These are phyloP conservation scores for Danielia reshetovae DNA, from an alignment of 805 yeast genomes.

Conservation along the genomic window DNA sequence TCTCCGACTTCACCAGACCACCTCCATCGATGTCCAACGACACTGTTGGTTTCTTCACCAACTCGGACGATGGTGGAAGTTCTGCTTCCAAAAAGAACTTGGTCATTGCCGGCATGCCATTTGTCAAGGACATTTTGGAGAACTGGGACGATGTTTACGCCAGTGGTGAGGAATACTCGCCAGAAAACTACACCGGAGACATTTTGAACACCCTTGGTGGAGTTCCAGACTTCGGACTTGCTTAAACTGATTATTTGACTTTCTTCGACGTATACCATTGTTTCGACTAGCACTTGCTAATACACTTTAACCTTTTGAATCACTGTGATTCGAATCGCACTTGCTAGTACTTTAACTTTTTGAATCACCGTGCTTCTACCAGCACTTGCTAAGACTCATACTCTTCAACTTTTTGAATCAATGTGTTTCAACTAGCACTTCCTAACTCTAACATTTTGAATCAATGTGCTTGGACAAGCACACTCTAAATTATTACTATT, in stretches of 20 bases:
- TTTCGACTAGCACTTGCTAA: background rate
- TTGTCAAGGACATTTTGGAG: conserved; percentile 47
- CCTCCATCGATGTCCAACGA: conserved; percentile 42
- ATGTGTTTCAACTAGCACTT: too few relatives aligned
- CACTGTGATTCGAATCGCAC: too few relatives aligned
- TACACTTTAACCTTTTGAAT: too few relatives aligned
- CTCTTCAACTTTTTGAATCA: too few relatives aligned
- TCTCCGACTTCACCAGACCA: conserved; percentile 55
- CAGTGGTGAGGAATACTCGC: conserved; percentile 29
- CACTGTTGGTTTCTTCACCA: conserved; percentile 48
- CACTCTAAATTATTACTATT: too few relatives aligned
- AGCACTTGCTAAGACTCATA: too few relatives aligned
- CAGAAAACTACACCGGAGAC: conserved; percentile 60
- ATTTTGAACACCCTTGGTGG: conserved; percentile 52
- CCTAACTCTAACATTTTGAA: too few relatives aligned
- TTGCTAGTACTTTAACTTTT: too few relatives aligned
- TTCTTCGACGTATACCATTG: conserved; percentile 20
- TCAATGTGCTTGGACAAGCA: too few relatives aligned
- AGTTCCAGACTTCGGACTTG: conserved; percentile 38
- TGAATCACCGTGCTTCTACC: too few relatives aligned
- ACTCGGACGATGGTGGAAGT: conserved; percentile 49
- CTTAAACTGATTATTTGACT: too few relatives aligned
- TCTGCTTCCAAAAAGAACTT: conserved; percentile 48
- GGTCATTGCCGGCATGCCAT: conserved; percentile 50
- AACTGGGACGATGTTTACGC: conserved; percentile 44